These are phyloP conservation scores for Ilex paraguariensis DNA, from an alignment of 305 asterid species.

Conservation along the genomic window DNA sequence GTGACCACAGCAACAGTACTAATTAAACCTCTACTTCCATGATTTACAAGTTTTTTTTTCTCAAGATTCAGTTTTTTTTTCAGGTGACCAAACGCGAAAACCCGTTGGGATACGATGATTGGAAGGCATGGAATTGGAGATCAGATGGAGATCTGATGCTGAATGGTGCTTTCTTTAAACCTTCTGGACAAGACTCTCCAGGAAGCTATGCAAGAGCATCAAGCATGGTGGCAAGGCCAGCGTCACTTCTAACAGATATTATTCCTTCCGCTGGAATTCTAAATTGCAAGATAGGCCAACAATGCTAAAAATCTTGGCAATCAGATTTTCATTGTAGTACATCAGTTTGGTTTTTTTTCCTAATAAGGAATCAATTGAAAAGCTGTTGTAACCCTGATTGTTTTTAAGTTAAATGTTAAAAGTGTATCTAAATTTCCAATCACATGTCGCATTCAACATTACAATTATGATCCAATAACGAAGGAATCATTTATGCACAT, in stretches of 20 bases:
- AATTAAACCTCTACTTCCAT: too few species aligned
- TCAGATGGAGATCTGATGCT: constrained; percentile 44
- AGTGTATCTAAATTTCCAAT: too few species aligned
- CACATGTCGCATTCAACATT: too few species aligned
- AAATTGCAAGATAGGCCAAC: constrained; percentile 28
- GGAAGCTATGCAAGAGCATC: constrained; percentile 38
- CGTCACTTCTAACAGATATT: constrained; percentile 27
- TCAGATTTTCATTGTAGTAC: too few species aligned
- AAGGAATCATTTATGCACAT: too few species aligned
- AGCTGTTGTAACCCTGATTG: too few species aligned
- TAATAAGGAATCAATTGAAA: too few species aligned
- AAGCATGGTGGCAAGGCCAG: constrained; percentile 55
- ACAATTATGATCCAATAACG: too few species aligned
- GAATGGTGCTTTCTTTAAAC: constrained; percentile 35
- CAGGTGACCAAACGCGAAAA: constrained; percentile 41
- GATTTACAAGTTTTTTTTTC: too few species aligned
- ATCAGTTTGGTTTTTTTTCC: too few species aligned
- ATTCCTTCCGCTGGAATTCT: constrained; percentile 48
- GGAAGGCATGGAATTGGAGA: constrained; percentile 47
- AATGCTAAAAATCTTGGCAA: constrained; percentile 14
- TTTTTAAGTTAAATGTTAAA: too few species aligned
- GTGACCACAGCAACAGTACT: too few species aligned
- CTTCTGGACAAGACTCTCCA: constrained; percentile 31
- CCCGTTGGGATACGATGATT: constrained; percentile 22
- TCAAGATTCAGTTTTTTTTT: background rate